These are phyloP conservation scores for Isabelozyma rhagii DNA, from an alignment of 805 yeast genomes.

Conservation along the genomic window DNA sequence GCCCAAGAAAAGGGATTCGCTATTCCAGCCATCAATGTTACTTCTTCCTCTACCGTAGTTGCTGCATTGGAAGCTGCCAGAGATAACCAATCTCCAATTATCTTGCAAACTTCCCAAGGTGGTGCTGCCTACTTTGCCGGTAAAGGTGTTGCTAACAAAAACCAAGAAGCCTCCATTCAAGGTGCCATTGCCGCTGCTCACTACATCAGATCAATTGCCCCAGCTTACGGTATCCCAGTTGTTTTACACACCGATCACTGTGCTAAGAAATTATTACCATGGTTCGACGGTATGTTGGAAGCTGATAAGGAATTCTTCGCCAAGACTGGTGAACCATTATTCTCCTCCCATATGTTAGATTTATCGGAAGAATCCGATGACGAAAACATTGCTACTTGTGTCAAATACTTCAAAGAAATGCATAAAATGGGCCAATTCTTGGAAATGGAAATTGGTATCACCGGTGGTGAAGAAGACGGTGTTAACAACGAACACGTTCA, in stretches of 20 bases:
- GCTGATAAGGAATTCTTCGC: constrained; percentile 94
- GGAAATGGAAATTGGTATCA: constrained; percentile 99
- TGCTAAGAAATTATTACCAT: constrained; percentile 95
- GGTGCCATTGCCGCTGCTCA: constrained; percentile 98
- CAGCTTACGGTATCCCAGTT: constrained; percentile 95
- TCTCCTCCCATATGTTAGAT: constrained; percentile 99
- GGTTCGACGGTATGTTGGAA: constrained; percentile 97
- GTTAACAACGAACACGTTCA: constrained; percentile 95
- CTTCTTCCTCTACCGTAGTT: constrained; percentile 91
- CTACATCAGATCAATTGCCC: constrained; percentile 95
- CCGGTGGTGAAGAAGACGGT: constrained; percentile 99
- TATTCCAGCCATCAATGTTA: constrained; percentile 97
- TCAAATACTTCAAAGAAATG: constrained; percentile 90
- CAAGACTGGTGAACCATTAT: constrained; percentile 87
- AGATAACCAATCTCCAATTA: constrained; percentile 76
- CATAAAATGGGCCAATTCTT: constrained; percentile 94
- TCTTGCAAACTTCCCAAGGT: constrained; percentile 96
- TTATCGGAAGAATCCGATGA: constrained; percentile 95
- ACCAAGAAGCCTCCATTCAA: constrained; percentile 90
- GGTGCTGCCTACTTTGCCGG: constrained; percentile 99
- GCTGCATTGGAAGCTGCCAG: constrained; percentile 49
- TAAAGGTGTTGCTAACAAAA: constrained; percentile 92
- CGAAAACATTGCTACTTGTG: constrained; percentile 92
- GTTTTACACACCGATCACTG: constrained; percentile 98
- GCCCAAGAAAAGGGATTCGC: constrained; percentile 94